Conservation (phyloP, 2,329 filamentous ascomycete species). For the Colletotrichum truncatum region DNA sequence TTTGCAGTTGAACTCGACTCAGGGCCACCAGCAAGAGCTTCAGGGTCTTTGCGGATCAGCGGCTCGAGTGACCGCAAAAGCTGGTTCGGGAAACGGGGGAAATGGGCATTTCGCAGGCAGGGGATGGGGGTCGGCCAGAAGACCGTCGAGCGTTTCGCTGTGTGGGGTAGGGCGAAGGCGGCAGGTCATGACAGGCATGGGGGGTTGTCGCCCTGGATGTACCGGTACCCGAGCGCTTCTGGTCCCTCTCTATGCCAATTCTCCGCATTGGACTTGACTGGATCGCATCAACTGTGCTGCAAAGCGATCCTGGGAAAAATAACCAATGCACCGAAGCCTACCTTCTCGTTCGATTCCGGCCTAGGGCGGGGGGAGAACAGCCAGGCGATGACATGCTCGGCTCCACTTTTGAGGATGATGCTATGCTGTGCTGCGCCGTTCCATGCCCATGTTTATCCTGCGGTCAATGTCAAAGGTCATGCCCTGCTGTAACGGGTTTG, state of each 20-base stretch:
- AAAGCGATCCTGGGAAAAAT: constrained; percentile 16
- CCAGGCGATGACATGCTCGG: constrained; percentile 27
- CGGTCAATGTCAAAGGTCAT: not conserved
- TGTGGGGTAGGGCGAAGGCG: constrained; percentile 24
- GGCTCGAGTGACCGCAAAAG: constrained; percentile 31
- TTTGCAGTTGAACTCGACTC: constrained; percentile 23
- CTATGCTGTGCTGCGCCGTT: not conserved
- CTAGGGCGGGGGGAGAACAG: constrained; percentile 2
- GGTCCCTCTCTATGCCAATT: constrained; percentile 3
- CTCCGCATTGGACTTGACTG: constrained; percentile 29
- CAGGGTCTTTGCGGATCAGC: constrained; percentile 30
- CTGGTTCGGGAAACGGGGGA: constrained; percentile 10
- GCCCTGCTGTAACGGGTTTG: not conserved
- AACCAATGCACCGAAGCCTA: constrained; percentile 26
- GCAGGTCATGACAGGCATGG: constrained; percentile 21
- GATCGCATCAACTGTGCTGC: constrained; percentile 26
- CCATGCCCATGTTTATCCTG: not conserved
- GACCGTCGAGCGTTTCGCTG: constrained; percentile 24
- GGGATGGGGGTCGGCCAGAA: constrained; percentile 5
- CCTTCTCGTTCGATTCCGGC: constrained; percentile 18
- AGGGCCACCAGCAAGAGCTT: not conserved
- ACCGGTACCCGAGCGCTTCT: constrained; percentile 15
- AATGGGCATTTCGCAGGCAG: constrained; percentile 4
- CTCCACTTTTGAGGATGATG: constrained; percentile 6
- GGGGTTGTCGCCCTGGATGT: not conserved